A percentile compares a stretch with the other conserved stretches of the same genome.
These are phyloP conservation scores for Ulvella scutata DNA, from an alignment of 139 green algal species.

Conservation along the genomic window DNA sequence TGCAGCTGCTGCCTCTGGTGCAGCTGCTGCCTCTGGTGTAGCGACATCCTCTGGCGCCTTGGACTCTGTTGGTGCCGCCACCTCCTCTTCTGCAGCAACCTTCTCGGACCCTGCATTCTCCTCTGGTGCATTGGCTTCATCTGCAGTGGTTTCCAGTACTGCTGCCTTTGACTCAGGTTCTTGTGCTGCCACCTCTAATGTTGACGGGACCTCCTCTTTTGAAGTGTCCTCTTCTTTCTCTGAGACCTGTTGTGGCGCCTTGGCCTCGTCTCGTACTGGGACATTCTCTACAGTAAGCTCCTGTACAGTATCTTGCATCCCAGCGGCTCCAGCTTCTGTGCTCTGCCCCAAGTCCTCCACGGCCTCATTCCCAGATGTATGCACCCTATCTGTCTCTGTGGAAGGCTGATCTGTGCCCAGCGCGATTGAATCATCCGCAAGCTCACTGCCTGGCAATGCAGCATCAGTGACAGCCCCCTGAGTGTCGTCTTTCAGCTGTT, in stretches of 20 bases:
- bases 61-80: background rate
- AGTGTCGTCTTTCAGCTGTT: background rate
- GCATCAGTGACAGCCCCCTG: background rate
- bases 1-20: background rate
- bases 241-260: background rate
- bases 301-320: too few species aligned
- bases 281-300: background rate
- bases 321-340: background rate
- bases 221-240: background rate
- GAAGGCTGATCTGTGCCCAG: background rate
- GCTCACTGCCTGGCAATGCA: background rate
- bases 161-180: background rate
- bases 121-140: background rate
- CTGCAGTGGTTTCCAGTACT: background rate
- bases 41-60: background rate
- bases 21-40: background rate
- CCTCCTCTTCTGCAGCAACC: background rate
- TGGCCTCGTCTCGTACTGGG: background rate
- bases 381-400: background rate
- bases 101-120: background rate
- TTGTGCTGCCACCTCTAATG: background rate
- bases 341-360: background rate
- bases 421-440: background rate
- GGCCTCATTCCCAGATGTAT: background rate
- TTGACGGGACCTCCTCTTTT: background rate